Evolutionary conservation across 2,329 filamentous ascomycete species (phyloP).

Genomic region (Trichoderma atroviride): DNA sequence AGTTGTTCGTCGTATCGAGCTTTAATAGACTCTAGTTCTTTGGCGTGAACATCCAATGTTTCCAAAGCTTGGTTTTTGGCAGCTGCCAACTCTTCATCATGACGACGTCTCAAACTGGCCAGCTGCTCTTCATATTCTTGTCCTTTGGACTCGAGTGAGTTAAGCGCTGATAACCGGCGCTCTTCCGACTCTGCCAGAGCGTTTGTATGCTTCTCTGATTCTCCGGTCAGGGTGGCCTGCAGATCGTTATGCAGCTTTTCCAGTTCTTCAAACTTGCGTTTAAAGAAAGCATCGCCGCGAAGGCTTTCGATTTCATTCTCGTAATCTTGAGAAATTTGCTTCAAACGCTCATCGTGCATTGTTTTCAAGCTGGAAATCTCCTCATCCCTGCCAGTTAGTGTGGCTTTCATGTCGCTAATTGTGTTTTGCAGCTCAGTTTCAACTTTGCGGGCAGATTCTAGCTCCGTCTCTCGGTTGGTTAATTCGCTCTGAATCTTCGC

Average conservation of each 20-base stretch:
- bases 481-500: constrained; percentile 45
- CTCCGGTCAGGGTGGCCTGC: constrained; percentile 41
- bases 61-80: constrained; percentile 56
- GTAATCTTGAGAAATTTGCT: constrained; percentile 62
- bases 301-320: constrained; percentile 67
- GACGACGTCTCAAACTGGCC: constrained; percentile 57
- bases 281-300: constrained; percentile 64
- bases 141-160: constrained; percentile 54
- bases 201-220: constrained; percentile 44
- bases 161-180: constrained; percentile 48
- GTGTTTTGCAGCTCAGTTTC: constrained; percentile 51
- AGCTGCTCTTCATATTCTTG: constrained; percentile 57
- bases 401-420: constrained; percentile 51
- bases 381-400: constrained; percentile 52
- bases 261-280: constrained; percentile 64
- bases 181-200: constrained; percentile 49
- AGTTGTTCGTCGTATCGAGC: constrained; percentile 55
- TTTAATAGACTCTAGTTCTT: constrained; percentile 59
- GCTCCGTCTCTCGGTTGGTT: constrained; percentile 49
- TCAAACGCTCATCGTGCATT: constrained; percentile 61
- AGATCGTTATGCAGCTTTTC: constrained; percentile 60
- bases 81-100: constrained; percentile 61
- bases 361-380: constrained; percentile 55
- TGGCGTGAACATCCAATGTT: constrained; percentile 51
- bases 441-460: constrained; percentile 48